Evolutionary conservation across 495 filamentous ascomycete species (phyloP).

Genomic region (Trypethelium eluteriae): DNA sequence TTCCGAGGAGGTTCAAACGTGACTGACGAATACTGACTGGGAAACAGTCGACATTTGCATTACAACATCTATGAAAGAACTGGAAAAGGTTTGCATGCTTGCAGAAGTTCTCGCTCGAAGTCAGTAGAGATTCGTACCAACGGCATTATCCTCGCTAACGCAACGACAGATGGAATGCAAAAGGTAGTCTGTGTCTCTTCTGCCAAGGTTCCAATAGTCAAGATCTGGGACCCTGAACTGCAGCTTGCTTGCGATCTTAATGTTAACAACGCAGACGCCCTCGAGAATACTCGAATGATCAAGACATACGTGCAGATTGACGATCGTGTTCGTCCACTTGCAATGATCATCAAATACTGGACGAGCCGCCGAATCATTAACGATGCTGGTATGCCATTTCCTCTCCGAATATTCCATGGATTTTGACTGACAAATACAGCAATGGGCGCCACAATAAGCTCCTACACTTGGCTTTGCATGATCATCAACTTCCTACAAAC

Average conservation of each 20-base stretch:
- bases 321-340: slow-evolving; percentile 78
- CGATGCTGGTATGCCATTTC: slow-evolving; percentile 69
- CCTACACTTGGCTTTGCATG: slow-evolving; percentile 99
- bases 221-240: slow-evolving; percentile 95
- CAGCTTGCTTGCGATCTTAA: slow-evolving; percentile 95
- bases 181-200: slow-evolving; percentile 86
- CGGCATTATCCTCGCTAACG: slow-evolving; percentile 14
- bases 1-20: slow-evolving; percentile 22
- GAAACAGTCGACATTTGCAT: slow-evolving; percentile 89
- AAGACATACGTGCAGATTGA: slow-evolving; percentile 95
- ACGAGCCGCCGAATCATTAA: slow-evolving; percentile 86
- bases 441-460: slow-evolving; percentile 88
- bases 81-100: slow-evolving; percentile 81
- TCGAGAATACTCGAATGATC: slow-evolving; percentile 97
- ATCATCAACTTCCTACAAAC: slow-evolving; percentile 95
- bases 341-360: slow-evolving; percentile 97
- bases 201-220: slow-evolving; percentile 96
- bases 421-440: slow-evolving; percentile 42
- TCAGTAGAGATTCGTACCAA: slow-evolving; percentile 40
- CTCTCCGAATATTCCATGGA: neutral
- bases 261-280: slow-evolving; percentile 87
- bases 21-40: neutral
- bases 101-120: slow-evolving; percentile 75
- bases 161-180: slow-evolving; percentile 77
- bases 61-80: slow-evolving; percentile 72